Evolutionary conservation across 2,329 filamentous ascomycete genomes (phyloP).

Genomic region (Coniella lustricola): DNA sequence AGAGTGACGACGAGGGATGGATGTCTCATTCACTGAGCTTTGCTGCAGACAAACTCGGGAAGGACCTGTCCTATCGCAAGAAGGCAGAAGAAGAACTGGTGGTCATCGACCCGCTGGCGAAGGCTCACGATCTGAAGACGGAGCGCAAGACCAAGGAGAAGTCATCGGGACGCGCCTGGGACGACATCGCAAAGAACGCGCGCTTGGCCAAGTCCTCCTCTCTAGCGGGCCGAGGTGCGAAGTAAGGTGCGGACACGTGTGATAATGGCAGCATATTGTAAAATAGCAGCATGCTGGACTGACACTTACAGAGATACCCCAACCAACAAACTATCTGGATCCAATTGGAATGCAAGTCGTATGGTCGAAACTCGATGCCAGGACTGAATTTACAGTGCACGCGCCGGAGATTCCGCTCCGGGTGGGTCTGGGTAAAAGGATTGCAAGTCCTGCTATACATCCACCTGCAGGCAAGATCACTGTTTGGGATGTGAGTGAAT

Average conservation of each 20-base stretch:
- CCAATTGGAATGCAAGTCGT: no score
- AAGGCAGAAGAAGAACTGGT: slow-evolving; percentile 87
- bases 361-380: no score
- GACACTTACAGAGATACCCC: slow-evolving; percentile 1
- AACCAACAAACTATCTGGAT: background rate
- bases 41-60: slow-evolving; percentile 82
- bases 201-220: slow-evolving; percentile 48
- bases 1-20: slow-evolving; percentile 65
- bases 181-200: slow-evolving; percentile 49
- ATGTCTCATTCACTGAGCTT: slow-evolving; percentile 82
- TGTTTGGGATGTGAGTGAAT: background rate
- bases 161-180: slow-evolving; percentile 47
- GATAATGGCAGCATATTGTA: background rate
- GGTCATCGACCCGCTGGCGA: slow-evolving; percentile 87
- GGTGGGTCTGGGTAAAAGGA: background rate
- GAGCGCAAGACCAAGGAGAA: slow-evolving; percentile 55
- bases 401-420: background rate
- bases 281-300: background rate
- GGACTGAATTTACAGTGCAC: no score
- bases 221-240: slow-evolving; percentile 50
- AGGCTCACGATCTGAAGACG: slow-evolving; percentile 64
- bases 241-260: slow-evolving; percentile 25
- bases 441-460: background rate
- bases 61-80: slow-evolving; percentile 82
- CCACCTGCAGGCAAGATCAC: background rate